Base-by-base conservation (phyloP, 495 filamentous ascomycete genomes). In the Tirmania nivea region DNA sequence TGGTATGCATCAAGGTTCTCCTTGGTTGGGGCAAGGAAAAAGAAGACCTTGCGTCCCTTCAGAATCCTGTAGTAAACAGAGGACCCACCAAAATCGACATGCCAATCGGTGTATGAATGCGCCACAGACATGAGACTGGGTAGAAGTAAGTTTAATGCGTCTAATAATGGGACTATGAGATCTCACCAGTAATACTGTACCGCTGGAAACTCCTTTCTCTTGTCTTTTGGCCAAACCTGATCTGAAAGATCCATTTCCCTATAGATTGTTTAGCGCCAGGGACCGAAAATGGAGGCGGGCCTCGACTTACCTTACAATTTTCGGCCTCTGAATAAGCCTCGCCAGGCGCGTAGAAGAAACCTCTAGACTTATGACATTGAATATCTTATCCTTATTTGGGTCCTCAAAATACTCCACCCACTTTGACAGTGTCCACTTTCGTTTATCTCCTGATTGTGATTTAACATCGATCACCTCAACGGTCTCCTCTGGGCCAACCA, bases 1-100 rank as follows among this genome's bases (percentile, higher is more conserved):
- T 85, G 80, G 59, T 86, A 86, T 52, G 77, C 80, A 66, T 84
- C 84, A 49, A 86, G 67, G 56, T 85, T 72, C 59, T 82, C 79
- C 56, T 81, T 75, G 54, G 81, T 83, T 1, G 81, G 81, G 8
- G 78, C 78, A 51, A 85, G 83, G 69, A 85, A 83, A 63, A 86
- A 79, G 62, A 86, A 86, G 0, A 79, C 80, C 66, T 86, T 86
- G 62, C 75, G 78, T 52, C 81, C 81, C 59, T 80, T 80, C 50
- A 85, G 62, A 57, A 86, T 83, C 58, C 84, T 81, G 58, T 86
- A 86, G 60, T 79, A 86, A 9, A 86, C 81, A 1, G 79, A 84
- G 8, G 82, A 85, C 3, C 81, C 81, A 48, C 80, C 81, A 66
- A 86, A 86, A 61, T 86, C 81, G 58, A 86, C 81, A 63, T 86